These are phyloP conservation scores for Tubosaeta sp. DNA, from an alignment of 768 basidiomycete species.

Conservation along the genomic window DNA sequence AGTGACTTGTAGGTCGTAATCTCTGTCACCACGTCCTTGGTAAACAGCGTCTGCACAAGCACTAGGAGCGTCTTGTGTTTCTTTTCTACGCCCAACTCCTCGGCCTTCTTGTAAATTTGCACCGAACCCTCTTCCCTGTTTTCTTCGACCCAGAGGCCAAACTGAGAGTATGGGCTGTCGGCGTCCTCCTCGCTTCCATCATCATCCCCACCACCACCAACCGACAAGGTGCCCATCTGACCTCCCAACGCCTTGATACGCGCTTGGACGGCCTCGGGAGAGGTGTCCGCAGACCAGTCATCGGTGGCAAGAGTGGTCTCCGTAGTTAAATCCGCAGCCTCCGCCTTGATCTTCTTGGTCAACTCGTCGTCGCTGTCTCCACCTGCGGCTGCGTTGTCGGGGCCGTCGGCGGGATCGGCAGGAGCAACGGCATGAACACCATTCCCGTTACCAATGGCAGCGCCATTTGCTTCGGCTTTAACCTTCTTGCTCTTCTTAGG, in stretches of 20 bases:
- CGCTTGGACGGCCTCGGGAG: constrained; percentile 80
- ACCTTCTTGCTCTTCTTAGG: constrained; percentile 68
- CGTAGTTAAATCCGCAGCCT: constrained; percentile 70
- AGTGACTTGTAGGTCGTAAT: constrained; percentile 62
- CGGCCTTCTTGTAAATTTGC: constrained; percentile 81
- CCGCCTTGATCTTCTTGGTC: constrained; percentile 87
- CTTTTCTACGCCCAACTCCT: constrained; percentile 88
- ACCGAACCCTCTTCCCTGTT: constrained; percentile 48
- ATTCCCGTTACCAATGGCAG: constrained; percentile 45
- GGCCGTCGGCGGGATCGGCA: constrained; percentile 37
- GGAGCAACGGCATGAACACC: constrained; percentile 37
- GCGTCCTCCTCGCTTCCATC: constrained; percentile 86
- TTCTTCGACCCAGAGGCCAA: constrained; percentile 84
- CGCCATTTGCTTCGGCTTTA: constrained; percentile 53
- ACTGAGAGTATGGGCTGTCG: constrained; percentile 80
- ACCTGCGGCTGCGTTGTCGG: constrained; percentile 40
- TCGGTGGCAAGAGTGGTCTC: constrained; percentile 61
- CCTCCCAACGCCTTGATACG: constrained; percentile 70
- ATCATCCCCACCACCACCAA: constrained; percentile 58
- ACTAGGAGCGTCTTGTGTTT: constrained; percentile 89
- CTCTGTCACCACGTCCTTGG: constrained; percentile 62
- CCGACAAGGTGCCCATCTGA: constrained; percentile 47
- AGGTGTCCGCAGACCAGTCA: constrained; percentile 92
- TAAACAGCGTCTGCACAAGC: constrained; percentile 81
- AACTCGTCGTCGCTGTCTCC: constrained; percentile 85